These are phyloP conservation scores for Lojkania enalia DNA, from an alignment of 2,329 filamentous ascomycete species.

Conservation along the genomic window DNA sequence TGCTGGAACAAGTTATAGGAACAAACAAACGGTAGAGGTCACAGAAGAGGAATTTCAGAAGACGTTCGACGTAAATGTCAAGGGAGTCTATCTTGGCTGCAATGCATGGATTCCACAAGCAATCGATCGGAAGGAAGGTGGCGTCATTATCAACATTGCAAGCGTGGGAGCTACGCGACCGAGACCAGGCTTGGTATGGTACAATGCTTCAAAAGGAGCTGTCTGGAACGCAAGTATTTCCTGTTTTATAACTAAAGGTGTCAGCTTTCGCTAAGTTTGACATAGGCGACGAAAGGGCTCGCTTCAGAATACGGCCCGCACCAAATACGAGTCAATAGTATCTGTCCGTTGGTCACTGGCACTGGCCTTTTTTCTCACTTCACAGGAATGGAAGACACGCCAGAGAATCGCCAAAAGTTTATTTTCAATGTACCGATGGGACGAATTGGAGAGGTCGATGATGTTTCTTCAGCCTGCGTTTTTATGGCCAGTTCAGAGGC, in stretches of 20 bases:
- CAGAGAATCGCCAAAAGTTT: slow-evolving; percentile 56
- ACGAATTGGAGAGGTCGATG: slow-evolving; percentile 62
- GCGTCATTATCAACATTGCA: slow-evolving; percentile 67
- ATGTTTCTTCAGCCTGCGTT: slow-evolving; percentile 60
- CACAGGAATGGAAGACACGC: slow-evolving; percentile 64
- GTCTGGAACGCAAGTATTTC: slow-evolving; percentile 58
- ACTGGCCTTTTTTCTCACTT: slow-evolving; percentile 66
- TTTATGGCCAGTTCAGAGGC: slow-evolving; percentile 64
- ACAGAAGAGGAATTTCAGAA: slow-evolving; percentile 68
- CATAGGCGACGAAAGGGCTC: slow-evolving; percentile 62
- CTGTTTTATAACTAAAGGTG: slow-evolving; percentile 31
- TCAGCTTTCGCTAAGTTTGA: background rate
- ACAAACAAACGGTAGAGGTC: slow-evolving; percentile 62
- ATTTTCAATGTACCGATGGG: slow-evolving; percentile 62
- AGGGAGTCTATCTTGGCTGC: slow-evolving; percentile 65
- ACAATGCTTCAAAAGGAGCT: slow-evolving; percentile 70
- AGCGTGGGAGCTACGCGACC: slow-evolving; percentile 66
- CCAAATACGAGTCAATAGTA: slow-evolving; percentile 72
- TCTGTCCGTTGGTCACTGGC: slow-evolving; percentile 69
- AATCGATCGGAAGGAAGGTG: slow-evolving; percentile 59
- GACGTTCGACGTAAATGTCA: slow-evolving; percentile 70
- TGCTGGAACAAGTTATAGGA: slow-evolving; percentile 60
- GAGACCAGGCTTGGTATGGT: slow-evolving; percentile 67
- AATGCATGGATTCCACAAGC: slow-evolving; percentile 64
- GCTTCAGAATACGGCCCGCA: slow-evolving; percentile 74